Evolutionary conservation across 2,329 filamentous ascomycete species (phyloP), one percentile per base, ranked within the genome.

Genomic region (Parafenestella ontariensis): DNA sequence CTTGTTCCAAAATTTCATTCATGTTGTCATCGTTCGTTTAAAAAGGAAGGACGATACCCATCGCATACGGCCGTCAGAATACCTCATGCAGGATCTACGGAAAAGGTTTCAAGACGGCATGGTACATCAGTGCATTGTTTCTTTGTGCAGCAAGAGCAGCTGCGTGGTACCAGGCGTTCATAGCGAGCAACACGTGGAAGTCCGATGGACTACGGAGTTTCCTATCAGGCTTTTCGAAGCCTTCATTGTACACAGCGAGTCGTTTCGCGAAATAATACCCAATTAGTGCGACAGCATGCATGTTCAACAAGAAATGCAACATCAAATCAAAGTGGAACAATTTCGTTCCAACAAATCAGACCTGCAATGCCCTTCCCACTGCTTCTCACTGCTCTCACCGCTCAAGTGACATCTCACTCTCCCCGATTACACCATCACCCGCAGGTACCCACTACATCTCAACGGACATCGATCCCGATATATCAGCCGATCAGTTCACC

Each of bases 51-150:
- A n/a, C 9, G 41, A 29, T 8, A 46, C 21, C 18, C 46, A 49
- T 49, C 36, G 28, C 49, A 52, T 39, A 61, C 48, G 61, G 51
- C 49, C 46, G 36, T 48, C 42, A 54, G 53, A 56, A 62, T 62
- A 56, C 61, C 61, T 53, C 44, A 37, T 59, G 47, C 43, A 58
- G 49, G 53, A 53, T 57, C 46, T 53, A 31, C 39, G 49, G 50
- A 43, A 43, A 21, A 20, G 34, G 53, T 13, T 21, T 46, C 23
- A 29, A 24, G 40, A 24, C 24, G 40, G 40, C 36, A 44, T 42
- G 37, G 31, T 33, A 17, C 34, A 37, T n/a, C 28, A 47, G 41
- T 18, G 40, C 31, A 36, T 9, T 44, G 37, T 43, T 56, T 44
- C 37, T 54, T 36, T 57, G 44, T 44, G 31, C 23, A 23, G 49